These are phyloP conservation scores for Aureococcus anophagefferens DNA, from an alignment of 108 stramenopile species.

Conservation along the genomic window DNA sequence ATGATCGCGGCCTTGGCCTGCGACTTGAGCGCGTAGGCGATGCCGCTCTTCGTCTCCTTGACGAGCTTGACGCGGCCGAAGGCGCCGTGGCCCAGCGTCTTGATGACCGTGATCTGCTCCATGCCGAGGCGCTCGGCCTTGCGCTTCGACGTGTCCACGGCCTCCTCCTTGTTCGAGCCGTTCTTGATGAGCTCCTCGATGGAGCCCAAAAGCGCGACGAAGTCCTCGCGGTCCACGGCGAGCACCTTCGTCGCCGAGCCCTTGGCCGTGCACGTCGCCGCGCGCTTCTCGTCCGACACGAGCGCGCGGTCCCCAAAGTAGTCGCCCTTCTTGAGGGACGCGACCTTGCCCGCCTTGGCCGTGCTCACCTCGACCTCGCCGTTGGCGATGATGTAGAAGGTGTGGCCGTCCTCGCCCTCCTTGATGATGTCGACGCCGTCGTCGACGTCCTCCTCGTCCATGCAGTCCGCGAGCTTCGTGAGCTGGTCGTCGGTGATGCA, in stretches of 20 bases:
- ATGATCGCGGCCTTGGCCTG: constrained; percentile 59
- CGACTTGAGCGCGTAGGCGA: constrained; percentile 62
- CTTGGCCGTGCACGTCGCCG: constrained; percentile 62
- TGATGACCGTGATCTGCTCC: constrained; percentile 39
- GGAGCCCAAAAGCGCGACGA: constrained; percentile 54
- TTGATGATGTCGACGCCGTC: constrained; percentile 67
- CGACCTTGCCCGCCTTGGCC: constrained; percentile 34
- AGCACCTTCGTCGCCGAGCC: constrained; percentile 29
- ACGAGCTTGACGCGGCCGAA: constrained; percentile 67
- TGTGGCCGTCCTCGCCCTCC: constrained; percentile 77
- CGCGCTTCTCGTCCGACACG: constrained; percentile 54
- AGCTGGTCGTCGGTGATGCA: constrained; percentile 53
- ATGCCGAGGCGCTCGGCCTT: constrained; percentile 12
- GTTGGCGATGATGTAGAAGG: constrained; percentile 70
- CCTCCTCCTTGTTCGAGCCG: constrained; percentile 8
- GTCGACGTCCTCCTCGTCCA: constrained; percentile 46
- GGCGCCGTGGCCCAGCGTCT: constrained; percentile 57
- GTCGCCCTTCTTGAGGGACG: constrained; percentile 53
- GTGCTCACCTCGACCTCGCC: constrained; percentile 59
- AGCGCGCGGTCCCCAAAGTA: constrained; percentile 79
- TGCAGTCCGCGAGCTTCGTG: constrained; percentile 55
- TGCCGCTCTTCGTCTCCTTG: constrained; percentile 42
- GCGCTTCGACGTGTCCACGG: not conserved
- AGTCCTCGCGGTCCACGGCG: constrained; percentile 53
- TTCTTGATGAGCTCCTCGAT: constrained; percentile 54